Evolutionary conservation across 768 basidiomycete genomes (phyloP).

Genomic region (Pisolithus sp.): DNA sequence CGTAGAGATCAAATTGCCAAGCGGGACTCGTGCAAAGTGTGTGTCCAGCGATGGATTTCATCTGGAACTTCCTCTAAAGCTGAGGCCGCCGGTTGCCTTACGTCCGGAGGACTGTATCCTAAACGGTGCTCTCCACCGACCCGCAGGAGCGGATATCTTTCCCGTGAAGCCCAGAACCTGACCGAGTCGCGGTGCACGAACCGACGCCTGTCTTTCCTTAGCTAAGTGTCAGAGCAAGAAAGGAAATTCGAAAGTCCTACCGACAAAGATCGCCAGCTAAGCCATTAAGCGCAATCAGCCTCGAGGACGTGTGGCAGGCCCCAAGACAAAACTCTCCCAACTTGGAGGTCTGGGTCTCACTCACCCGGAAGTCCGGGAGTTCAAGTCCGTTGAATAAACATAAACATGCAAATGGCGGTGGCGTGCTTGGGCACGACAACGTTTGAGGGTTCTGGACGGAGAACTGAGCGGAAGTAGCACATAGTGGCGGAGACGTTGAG

Average conservation of each 20-base stretch:
- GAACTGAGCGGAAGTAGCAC: neutral
- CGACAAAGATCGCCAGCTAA: too few species aligned
- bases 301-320: neutral
- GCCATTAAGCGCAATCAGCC: neutral
- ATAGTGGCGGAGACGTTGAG: neutral
- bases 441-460: neutral
- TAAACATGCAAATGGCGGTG: neutral
- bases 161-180: neutral
- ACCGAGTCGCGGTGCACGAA: neutral
- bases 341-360: neutral
- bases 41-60: slow-evolving; percentile 13
- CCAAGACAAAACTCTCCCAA: too few species aligned
- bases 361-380: neutral
- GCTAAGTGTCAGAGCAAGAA: too few species aligned
- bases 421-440: neutral
- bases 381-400: neutral
- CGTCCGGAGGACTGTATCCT: slow-evolving; percentile 3
- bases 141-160: neutral
- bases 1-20: slow-evolving; percentile 9
- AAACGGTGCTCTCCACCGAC: neutral
- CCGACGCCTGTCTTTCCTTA: too few species aligned
- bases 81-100: slow-evolving; percentile 6
- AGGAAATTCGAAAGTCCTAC: too few species aligned
- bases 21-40: slow-evolving; percentile 23
- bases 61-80: slow-evolving; percentile 11